phyloP scores from a whole-genome alignment of 2,329 filamentous ascomycete species.

The Ophiocordyceps camponoti-leonardi region DNA sequence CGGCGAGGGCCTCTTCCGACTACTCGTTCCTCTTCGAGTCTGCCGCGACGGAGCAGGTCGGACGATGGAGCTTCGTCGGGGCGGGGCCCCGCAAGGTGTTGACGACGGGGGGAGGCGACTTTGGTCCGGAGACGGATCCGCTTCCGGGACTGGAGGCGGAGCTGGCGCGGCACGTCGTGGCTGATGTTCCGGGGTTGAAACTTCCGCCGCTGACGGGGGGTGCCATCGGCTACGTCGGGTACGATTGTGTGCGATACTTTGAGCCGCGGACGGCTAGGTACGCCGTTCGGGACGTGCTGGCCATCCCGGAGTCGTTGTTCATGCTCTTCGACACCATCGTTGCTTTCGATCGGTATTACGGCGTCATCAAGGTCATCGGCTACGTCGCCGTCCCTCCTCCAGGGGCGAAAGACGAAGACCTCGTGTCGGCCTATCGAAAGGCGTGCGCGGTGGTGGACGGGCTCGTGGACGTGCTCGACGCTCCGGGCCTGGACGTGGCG shows the following conservation, averaged over 20 bases:
- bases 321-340: constrained; percentile 95
- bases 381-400: constrained; percentile 56
- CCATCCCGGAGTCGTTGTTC: constrained; percentile 86
- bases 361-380: constrained; percentile 82
- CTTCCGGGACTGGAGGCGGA: constrained; percentile 69
- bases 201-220: constrained; percentile 81
- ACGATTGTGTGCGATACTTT: constrained; percentile 95
- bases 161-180: constrained; percentile 61
- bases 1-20: constrained; percentile 46
- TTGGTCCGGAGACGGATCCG: constrained; percentile 72
- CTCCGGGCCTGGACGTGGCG: constrained; percentile 53
- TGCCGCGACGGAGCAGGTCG: constrained; percentile 83
- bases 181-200: constrained; percentile 63
- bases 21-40: constrained; percentile 94
- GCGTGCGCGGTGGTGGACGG: constrained; percentile 46
- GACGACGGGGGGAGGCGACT: constrained; percentile 62
- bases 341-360: constrained; percentile 88
- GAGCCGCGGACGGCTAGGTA: constrained; percentile 88
- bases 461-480: constrained; percentile 54
- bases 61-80: constrained; percentile 89
- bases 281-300: constrained; percentile 66
- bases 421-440: constrained; percentile 49
- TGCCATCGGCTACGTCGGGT: constrained; percentile 90
- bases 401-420: constrained; percentile 3
- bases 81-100: constrained; percentile 66